Conservation (phyloP, 164 flowering plant species). For the Aristolochia californica region DNA sequence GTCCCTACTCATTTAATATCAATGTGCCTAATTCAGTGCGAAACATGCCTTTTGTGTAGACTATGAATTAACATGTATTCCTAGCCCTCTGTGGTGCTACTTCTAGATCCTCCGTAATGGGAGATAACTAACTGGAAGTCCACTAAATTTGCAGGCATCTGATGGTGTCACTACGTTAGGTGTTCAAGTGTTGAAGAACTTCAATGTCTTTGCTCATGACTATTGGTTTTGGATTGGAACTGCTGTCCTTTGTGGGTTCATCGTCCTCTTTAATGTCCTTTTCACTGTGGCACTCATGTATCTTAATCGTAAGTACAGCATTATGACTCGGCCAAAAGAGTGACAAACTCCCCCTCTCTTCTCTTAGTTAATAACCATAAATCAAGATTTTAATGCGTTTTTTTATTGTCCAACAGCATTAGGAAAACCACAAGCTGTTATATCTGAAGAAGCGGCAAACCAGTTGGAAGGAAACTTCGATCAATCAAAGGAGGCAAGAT, state of each 20-base stretch:
- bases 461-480: conserved; percentile 14
- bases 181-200: conserved; percentile 12
- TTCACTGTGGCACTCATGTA: conserved; percentile 28
- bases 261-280: conserved; percentile 26
- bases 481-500: conserved; percentile 13
- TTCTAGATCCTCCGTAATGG: too few species aligned
- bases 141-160: conserved; percentile 16
- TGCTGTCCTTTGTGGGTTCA: conserved; percentile 26
- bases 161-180: conserved; percentile 21
- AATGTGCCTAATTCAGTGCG: too few species aligned
- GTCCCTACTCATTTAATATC: too few species aligned
- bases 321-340: not conserved
- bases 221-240: conserved; percentile 37
- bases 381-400: not conserved
- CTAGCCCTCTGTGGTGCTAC: too few species aligned
- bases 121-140: not conserved
- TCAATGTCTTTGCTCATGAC: conserved; percentile 10
- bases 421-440: conserved; percentile 27
- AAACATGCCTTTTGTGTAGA: not conserved
- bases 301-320: conserved; percentile 19
- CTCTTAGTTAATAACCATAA: too few species aligned
- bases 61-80: not conserved
- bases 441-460: conserved; percentile 21
- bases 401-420: conserved; percentile 13
- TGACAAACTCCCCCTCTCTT: too few species aligned